phyloP scores from a whole-genome alignment of 192 early-diverging fungal genomes.

The Coemansia sp. region DNA sequence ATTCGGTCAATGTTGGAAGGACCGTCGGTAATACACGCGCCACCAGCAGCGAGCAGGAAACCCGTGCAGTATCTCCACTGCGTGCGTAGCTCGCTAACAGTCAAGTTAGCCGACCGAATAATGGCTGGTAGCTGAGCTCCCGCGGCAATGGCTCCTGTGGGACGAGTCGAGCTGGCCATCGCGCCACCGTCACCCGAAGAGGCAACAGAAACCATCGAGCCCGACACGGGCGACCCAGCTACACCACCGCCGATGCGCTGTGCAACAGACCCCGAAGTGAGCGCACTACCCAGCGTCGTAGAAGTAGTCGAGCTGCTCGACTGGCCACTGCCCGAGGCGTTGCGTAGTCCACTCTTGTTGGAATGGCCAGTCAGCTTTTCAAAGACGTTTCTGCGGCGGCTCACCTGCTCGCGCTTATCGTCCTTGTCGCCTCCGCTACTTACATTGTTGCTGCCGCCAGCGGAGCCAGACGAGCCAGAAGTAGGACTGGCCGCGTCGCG shows the following conservation, averaged over 20 bases:
- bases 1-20: slow-evolving; percentile 36
- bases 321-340: not conserved
- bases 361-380: slow-evolving; percentile 51
- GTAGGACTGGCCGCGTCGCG: slow-evolving; percentile 20
- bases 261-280: not conserved
- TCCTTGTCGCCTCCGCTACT: slow-evolving; percentile 18
- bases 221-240: not conserved
- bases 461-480: not conserved
- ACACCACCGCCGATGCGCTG: slow-evolving; percentile 7
- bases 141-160: slow-evolving; percentile 30
- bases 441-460: not conserved
- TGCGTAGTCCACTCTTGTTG: slow-evolving; percentile 30
- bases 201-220: slow-evolving; percentile 8
- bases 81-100: slow-evolving; percentile 48
- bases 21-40: slow-evolving; percentile 46
- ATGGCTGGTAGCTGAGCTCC: slow-evolving; percentile 50
- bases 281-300: slow-evolving; percentile 1
- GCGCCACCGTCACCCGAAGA: not conserved
- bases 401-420: slow-evolving; percentile 32
- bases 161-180: slow-evolving; percentile 1
- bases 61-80: slow-evolving; percentile 58
- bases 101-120: slow-evolving; percentile 22
- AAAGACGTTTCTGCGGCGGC: slow-evolving; percentile 49
- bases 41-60: slow-evolving; percentile 51
- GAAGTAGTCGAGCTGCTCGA: not conserved